Evolutionary conservation across 2,329 filamentous ascomycete species (phyloP), one percentile per base, ranked within the genome.

Genomic region (Coccinonectria pachysandricola): DNA sequence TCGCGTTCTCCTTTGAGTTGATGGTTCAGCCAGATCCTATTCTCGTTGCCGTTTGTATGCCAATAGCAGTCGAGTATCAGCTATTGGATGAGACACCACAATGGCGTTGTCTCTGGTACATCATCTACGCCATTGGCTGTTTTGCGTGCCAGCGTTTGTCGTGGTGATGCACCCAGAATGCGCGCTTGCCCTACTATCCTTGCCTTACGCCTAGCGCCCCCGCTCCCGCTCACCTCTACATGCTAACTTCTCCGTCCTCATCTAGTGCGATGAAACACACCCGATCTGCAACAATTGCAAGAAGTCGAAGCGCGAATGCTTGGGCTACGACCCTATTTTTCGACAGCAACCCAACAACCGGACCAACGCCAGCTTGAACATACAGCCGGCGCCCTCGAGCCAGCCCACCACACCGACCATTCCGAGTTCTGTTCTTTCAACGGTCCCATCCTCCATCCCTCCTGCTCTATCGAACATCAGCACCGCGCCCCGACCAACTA

Each of bases 261-360:
- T 43, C 42, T 54, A 95, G 91, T 98, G 91, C 62, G 91, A 96
- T 71, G 91, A 98, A 66, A 77, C 75, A 35, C 86, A 94, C 56
- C 91, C 91, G 12, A 77, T 79, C 34, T 98, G 91, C 65, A 78
- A 85, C 60, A 85, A 91, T 51, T 91, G 83, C 60, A 78, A 79
- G 50, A 91, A 91, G 56, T 86, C 80, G 42, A 91, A 88, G 59
- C 81, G 83, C 48, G 82, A 88, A 46, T 91, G 83, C 49, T 53
- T 86, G 24, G 83, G 83, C 29, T 91, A 91, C 70, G 83, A 91
- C 48, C 82, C 83, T 19, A 83, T 88, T 47, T 91, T 88, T 62
- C 83, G 85, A 57, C 71, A 71, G 40, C 71, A 78, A 15, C 68
- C 79, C 24, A 71, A 75, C 37, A 79, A 85, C 36, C 82, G 88